Conservation (phyloP, 163 green algal species). For the Chloromonas sp. region DNA sequence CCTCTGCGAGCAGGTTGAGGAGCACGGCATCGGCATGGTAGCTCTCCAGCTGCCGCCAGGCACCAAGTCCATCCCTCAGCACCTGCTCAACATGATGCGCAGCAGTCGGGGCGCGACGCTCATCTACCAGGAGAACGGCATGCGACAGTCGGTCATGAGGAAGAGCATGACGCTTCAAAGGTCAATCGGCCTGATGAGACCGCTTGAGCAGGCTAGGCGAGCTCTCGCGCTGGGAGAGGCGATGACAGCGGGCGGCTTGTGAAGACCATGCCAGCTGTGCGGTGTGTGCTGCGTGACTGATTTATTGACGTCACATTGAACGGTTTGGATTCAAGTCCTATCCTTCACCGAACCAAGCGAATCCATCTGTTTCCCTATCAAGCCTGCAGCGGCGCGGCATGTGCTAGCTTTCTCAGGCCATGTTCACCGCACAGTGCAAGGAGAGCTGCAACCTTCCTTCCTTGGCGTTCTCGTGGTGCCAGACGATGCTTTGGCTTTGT, state of each 20-base stretch:
- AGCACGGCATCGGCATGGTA: slow-evolving; percentile 14
- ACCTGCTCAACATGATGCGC: slow-evolving; percentile 13
- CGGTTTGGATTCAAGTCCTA: too few species aligned
- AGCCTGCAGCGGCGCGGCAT: too few species aligned
- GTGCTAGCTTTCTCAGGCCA: too few species aligned
- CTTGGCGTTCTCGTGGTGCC: too few species aligned
- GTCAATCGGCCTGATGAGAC: neutral
- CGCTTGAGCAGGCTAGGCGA: neutral
- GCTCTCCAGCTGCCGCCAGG: slow-evolving; percentile 15
- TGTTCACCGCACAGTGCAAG: too few species aligned
- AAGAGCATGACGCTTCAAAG: slow-evolving; percentile 2
- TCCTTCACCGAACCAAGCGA: too few species aligned
- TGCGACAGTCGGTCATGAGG: neutral
- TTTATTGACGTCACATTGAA: too few species aligned
- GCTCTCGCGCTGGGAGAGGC: neutral
- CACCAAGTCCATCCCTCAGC: slow-evolving; percentile 23
- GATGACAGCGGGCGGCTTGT: neutral
- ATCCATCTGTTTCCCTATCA: too few species aligned
- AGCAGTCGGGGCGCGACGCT: slow-evolving; percentile 18
- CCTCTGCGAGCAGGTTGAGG: slow-evolving; percentile 11
- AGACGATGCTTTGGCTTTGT: too few species aligned
- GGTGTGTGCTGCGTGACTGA: too few species aligned
- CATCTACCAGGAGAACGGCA: slow-evolving; percentile 26
- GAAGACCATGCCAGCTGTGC: neutral
- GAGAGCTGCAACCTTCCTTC: too few species aligned